phyloP scores from a whole-genome alignment of 2,329 filamentous ascomycete genomes.

The Botrytis cinerea region DNA sequence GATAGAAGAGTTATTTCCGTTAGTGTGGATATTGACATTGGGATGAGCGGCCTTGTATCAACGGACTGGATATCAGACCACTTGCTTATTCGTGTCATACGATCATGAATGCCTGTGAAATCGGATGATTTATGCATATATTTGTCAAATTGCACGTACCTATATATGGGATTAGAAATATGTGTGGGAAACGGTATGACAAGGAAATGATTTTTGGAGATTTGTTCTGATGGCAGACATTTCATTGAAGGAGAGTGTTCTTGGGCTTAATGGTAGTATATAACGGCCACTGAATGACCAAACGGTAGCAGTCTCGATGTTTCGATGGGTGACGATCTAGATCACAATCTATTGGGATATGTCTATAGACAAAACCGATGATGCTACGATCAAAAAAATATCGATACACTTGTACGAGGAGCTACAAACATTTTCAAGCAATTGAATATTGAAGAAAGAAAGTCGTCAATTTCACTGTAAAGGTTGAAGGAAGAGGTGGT shows the following conservation, averaged over 20 bases:
- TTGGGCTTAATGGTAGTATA: neutral
- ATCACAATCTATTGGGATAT: neutral
- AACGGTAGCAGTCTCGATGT: neutral
- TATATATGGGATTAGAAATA: neutral
- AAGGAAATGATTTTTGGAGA: neutral
- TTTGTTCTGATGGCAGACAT: neutral
- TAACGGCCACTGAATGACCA: neutral
- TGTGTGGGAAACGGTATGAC: neutral
- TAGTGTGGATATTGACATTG: neutral
- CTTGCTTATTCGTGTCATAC: conserved; percentile 8
- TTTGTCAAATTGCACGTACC: neutral
- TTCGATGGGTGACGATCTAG: neutral
- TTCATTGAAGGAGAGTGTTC: neutral
- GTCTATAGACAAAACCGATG: neutral
- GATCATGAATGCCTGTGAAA: neutral
- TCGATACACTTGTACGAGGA: neutral
- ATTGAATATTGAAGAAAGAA: neutral
- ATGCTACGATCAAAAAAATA: neutral
- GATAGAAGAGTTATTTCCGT: neutral
- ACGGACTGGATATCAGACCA: conserved; percentile 5
- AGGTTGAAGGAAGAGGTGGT: neutral
- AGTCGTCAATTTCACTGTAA: neutral
- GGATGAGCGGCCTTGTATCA: neutral
- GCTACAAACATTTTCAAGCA: neutral
- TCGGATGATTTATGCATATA: neutral